Conservation (phyloP, 164 flowering plant species). For the Chloranthus sessilifolius region DNA sequence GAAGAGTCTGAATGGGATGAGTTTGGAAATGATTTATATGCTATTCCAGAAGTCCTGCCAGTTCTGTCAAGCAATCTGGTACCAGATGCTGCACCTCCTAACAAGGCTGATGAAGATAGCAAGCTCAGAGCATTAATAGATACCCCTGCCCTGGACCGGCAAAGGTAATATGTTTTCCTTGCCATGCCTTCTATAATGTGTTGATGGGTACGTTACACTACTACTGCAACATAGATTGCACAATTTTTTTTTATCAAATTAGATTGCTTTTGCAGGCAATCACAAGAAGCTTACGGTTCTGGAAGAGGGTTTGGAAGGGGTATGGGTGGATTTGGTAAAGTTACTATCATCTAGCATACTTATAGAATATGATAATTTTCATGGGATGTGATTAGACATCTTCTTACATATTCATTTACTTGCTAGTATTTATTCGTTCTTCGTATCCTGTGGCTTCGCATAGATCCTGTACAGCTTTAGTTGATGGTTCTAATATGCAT, state of each 20-base stretch:
- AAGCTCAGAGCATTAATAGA: slow-evolving; percentile 78
- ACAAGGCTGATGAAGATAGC: slow-evolving; percentile 78
- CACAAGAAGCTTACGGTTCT: slow-evolving; percentile 50
- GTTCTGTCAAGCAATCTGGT: slow-evolving; percentile 43
- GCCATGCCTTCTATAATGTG: not conserved
- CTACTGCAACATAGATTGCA: too few species aligned
- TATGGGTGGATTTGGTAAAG: slow-evolving; percentile 56
- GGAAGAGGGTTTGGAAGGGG: slow-evolving; percentile 87
- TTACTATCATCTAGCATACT: too few species aligned
- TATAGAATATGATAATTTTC: too few species aligned
- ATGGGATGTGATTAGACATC: too few species aligned
- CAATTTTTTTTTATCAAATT: not conserved
- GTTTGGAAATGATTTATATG: slow-evolving; percentile 81
- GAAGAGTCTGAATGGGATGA: slow-evolving; percentile 85
- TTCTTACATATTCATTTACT: too few species aligned
- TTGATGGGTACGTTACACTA: too few species aligned
- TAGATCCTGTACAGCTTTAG: too few species aligned
- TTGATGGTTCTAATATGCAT: too few species aligned
- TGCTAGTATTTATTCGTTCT: too few species aligned
- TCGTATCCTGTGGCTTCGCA: too few species aligned
- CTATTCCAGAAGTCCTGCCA: slow-evolving; percentile 57
- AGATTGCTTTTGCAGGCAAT: slow-evolving; percentile 38
- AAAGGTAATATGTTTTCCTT: slow-evolving; percentile 47
- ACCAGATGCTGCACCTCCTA: slow-evolving; percentile 46
- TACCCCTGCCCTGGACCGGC: slow-evolving; percentile 82